These are phyloP conservation scores for Pterocarpus macrocarpus DNA, from an alignment of 306 rosid species.

Conservation along the genomic window DNA sequence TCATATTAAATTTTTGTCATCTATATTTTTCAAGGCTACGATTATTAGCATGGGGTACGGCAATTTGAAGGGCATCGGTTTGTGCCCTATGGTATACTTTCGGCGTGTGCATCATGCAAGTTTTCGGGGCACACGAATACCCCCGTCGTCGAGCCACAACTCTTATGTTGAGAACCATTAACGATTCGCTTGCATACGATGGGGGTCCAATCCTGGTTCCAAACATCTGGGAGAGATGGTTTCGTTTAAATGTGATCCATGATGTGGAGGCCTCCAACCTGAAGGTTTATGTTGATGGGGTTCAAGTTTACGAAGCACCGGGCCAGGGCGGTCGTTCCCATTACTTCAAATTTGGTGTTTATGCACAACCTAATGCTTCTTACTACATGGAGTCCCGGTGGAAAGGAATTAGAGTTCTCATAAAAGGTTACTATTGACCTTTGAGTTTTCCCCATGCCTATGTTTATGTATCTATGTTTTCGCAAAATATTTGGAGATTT, in stretches of 20 bases:
- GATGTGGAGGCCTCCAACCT: conserved; percentile 55
- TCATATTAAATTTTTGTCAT: too few relatives aligned
- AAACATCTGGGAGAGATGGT: conserved; percentile 48
- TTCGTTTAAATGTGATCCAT: conserved; percentile 55
- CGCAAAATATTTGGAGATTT: too few relatives aligned
- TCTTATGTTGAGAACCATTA: conserved; percentile 35
- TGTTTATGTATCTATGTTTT: neutral
- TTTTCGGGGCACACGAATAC: conserved; percentile 37
- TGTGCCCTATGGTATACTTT: conserved; percentile 47
- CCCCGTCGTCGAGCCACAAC: neutral
- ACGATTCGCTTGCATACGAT: conserved; percentile 50
- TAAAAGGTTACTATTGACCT: neutral
- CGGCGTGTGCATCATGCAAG: conserved; percentile 59
- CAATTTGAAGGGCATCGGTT: conserved; percentile 57
- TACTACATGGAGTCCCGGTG: conserved; percentile 53
- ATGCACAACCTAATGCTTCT: conserved; percentile 48
- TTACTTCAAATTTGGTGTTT: conserved; percentile 58
- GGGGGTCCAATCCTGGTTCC: conserved; percentile 30
- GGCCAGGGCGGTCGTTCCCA: conserved; percentile 48
- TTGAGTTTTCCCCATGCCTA: neutral
- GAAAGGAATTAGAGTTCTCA: conserved; percentile 56
- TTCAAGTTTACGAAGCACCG: conserved; percentile 9
- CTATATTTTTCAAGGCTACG: conserved; percentile 44
- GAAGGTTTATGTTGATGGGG: conserved; percentile 50
- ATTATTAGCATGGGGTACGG: conserved; percentile 52